Base-by-base conservation (phyloP, 108 stramenopile genomes). In the Aurantiochytrium sp. region DNA sequence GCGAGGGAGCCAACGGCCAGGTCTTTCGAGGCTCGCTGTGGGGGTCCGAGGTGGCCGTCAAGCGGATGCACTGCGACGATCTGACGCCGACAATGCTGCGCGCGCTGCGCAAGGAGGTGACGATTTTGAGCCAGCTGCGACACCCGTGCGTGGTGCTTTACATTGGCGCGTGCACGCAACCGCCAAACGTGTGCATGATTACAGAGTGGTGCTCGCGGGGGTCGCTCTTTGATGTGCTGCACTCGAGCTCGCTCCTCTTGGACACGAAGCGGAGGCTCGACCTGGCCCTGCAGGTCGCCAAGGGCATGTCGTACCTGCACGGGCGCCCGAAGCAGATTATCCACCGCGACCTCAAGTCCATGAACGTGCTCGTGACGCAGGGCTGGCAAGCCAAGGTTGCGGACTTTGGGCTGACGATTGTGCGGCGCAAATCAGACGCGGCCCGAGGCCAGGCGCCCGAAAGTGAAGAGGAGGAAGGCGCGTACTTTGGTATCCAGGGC, bases 221-320 rank as follows among this genome's bases (percentile, higher is more conserved):
- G 12, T 94, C 93, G 0, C 88, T 96, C 4, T 95, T 95, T 95
- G 96, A 96, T 89, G 94, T 95, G 10, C 81, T 97, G 39, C 90
- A 96, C 37, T 89, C 93, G 30, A 95, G 95, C 27, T 24, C 89
- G 91, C 1, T 96, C 95, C 95, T 95, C 95, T 19, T 96, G 94
- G 93, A 86, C 81, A 27, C 59, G 30, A 24, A 37, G 27, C 10
- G 89, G 95, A 41, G 94, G 94, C 68, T 91, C 92, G 32, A 95
- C 93, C 15, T 95, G 93, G 36, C 90, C 87, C 52, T 97, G 95
- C 55, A 91, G 52, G 92, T 95, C 31, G 97, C 96, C 5, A 90
- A 96, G 65, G 98, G 97, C 37, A 97, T 98, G 97, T 92, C 94
- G 10, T 98, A 98, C 89, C 88, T 98, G 55, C 98, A 98, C 88